Base-by-base conservation (phyloP, 306 rosid genomes). In the Cyclanthera cordifolia region DNA sequence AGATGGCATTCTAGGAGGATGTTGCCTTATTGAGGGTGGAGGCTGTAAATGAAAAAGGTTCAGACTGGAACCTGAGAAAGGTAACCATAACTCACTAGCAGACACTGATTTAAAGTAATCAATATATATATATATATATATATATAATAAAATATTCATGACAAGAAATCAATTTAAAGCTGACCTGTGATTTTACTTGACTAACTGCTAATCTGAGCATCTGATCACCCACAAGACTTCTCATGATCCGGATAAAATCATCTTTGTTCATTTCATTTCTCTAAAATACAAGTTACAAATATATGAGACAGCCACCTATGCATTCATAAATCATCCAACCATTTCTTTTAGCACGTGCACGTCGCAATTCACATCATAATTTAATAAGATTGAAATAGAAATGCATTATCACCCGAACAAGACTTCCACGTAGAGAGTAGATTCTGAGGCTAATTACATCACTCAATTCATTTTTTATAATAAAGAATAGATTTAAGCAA, bases 181-280 rank as follows among this genome's bases (percentile, higher is more conserved):
- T 58, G 78, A 85, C 96, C 84, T 87, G 96, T 49, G 82, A 53
- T 77, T 87, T 93, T 63, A 89, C 86, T 83, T 79, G 77, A 10
- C 79, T 8, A 71, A 87, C 83, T 61, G 95, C 95, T 83, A 86
- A 51, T 80, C 83, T 84, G 66, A 93, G 96, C 90, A 89, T 81
- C 81, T 89, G 98, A 51, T 84, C 94, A 71, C 98, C 98, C 2
- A 87, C 98, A 58, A 93, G 82, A 70, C 82, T 64, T 84, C 84
- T 83, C 84, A 93, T 84, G 73, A 65, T 90, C 78, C 86, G 85
- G 43, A 86, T 82, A 87, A 93, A 93, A 69, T 72, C 80, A 47
- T 93, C 96, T 81, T 93, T 93, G 21, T 86, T 74, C 68, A 89
- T 84, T 85, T 89, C 98, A 60, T 87, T 88, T 69, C 72, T 89